phyloP scores from a whole-genome alignment of 345 rosid genomes.

The Zanthoxylum bungeanum region DNA sequence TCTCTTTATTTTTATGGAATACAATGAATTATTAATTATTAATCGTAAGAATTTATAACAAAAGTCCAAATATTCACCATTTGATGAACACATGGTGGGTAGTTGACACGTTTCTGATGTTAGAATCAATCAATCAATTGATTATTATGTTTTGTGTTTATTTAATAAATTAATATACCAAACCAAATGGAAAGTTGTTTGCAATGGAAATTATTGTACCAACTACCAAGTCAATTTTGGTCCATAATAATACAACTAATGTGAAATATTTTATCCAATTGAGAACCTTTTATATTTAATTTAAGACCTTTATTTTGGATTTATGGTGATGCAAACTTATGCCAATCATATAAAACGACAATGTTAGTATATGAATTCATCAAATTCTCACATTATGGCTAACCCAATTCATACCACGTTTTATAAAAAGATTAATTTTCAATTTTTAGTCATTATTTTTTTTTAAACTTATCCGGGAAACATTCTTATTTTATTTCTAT shows the following conservation, averaged over 20 bases:
- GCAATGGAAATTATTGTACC: neutral
- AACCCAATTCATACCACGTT: constrained; percentile 9
- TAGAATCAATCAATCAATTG: too few species aligned
- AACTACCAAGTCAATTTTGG: neutral
- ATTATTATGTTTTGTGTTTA: neutral
- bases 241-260: neutral
- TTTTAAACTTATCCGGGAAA: too few species aligned
- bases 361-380: neutral
- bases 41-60: neutral
- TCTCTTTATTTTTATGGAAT: neutral
- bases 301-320: neutral
- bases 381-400: constrained; percentile 3
- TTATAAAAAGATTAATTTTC: neutral
- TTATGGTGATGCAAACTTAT: neutral
- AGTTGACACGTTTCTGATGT: neutral
- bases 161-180: neutral
- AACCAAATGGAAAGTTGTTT: neutral
- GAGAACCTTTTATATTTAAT: neutral
- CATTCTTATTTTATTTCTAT: too few species aligned
- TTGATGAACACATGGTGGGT: neutral
- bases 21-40: neutral
- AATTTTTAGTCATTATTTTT: neutral
- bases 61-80: neutral
- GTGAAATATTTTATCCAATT: neutral
- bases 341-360: neutral